A percentile compares a stretch with the other conserved stretches of the same genome.
phyloP scores from a whole-genome alignment of 164 flowering plant genomes.

The Macadamia tetraphylla region DNA sequence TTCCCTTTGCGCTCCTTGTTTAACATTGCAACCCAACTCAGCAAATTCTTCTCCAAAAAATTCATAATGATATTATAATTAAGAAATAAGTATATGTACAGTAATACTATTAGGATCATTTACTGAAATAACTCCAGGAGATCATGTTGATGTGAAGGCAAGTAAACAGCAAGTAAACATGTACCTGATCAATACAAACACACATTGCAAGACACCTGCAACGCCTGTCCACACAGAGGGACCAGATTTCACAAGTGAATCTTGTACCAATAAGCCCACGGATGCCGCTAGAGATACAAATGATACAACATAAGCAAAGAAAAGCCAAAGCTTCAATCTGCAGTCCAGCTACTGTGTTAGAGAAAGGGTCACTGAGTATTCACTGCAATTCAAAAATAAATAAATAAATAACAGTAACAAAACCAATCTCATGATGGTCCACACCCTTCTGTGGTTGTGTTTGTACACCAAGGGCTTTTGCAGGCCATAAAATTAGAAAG shows the following conservation, averaged over 20 bases:
- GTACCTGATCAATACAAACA: constrained; percentile 81
- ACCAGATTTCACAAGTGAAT: constrained; percentile 58
- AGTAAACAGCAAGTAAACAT: not conserved
- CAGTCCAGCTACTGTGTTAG: constrained; percentile 18
- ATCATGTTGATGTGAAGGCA: no score
- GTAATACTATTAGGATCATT: no score
- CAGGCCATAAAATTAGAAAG: no score
- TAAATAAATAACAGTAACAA: no score
- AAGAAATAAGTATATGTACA: no score
- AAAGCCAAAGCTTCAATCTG: constrained; percentile 97
- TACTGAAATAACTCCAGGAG: no score
- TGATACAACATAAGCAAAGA: constrained; percentile 89
- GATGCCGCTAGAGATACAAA: constrained; percentile 92
- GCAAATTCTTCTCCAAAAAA: no score
- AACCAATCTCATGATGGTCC: no score
- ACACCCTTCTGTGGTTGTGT: no score
- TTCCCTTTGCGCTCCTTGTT: not conserved
- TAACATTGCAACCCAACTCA: not conserved
- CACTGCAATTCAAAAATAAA: not conserved
- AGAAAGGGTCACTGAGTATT: not conserved
- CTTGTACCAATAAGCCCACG: constrained; percentile 82
- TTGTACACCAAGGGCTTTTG: no score
- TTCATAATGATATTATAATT: not conserved
- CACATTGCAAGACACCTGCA: constrained; percentile 95
- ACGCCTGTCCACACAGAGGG: constrained; percentile 90